Conservation (phyloP, 345 rosid genomes). For the Eucalyptus urophylla region DNA sequence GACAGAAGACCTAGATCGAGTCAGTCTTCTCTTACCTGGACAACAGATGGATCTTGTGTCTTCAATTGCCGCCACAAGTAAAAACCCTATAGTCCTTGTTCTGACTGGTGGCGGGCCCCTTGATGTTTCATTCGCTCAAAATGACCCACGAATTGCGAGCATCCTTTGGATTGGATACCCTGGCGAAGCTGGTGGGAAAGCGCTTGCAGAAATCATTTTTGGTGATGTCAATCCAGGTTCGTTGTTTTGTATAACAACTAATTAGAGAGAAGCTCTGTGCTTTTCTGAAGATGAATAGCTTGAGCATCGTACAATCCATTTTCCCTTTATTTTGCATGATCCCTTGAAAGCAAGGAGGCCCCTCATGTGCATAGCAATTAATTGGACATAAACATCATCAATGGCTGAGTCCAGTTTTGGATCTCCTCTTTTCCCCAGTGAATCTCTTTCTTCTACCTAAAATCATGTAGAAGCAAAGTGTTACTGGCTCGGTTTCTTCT, state of each 20-base stretch:
- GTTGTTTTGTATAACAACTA: background rate
- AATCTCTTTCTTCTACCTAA: background rate
- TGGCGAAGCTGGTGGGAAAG: conserved; percentile 84
- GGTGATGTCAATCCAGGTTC: conserved; percentile 86
- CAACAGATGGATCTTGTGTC: conserved; percentile 59
- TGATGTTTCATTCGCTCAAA: conserved; percentile 70
- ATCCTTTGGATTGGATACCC: conserved; percentile 93
- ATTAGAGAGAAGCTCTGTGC: background rate
- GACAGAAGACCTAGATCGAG: conserved; percentile 76
- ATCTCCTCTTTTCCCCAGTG: background rate
- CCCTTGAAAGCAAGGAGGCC: background rate
- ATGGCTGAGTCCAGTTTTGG: background rate
- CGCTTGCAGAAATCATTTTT: conserved; percentile 71
- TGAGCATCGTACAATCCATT: background rate
- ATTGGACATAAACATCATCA: background rate
- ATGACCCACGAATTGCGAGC: conserved; percentile 44
- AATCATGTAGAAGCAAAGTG: background rate
- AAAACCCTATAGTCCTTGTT: conserved; percentile 68
- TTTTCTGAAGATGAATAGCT: background rate
- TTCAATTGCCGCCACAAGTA: conserved; percentile 48
- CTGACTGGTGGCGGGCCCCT: conserved; percentile 94
- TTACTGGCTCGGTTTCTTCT: background rate
- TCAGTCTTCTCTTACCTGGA: conserved; percentile 86
- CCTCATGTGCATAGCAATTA: background rate
- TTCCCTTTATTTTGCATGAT: background rate